A percentile compares a stretch with the other conserved stretches of the same genome.
Conservation (phyloP, 208 protist species). For the Angomonas ambiguus region DNA sequence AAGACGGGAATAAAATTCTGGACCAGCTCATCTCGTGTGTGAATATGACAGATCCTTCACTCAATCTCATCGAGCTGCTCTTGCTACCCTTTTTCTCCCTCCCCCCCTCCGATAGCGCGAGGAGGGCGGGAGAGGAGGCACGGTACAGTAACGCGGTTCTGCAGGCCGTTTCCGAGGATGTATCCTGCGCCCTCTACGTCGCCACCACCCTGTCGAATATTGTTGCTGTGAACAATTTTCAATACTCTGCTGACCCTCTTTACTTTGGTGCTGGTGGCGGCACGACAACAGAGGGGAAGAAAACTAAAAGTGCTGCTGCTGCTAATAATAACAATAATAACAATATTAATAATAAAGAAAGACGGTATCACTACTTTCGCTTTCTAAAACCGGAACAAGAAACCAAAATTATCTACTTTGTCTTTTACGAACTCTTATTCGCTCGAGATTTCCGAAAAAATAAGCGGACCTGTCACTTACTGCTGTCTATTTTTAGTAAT, state of each 20-base stretch:
- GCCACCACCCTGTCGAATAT: not conserved
- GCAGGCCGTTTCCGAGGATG: not conserved
- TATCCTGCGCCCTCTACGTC: not conserved
- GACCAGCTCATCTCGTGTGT: not conserved
- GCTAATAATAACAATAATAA: not conserved
- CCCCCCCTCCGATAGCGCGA: not conserved
- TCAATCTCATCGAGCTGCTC: not conserved
- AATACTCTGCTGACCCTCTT: not conserved
- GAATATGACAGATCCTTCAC: not conserved
- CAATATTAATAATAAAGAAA: not conserved
- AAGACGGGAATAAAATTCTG: not conserved
- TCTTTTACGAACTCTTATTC: not conserved
- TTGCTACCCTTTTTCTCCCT: not conserved
- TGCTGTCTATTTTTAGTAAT: not conserved
- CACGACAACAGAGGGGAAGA: not conserved
- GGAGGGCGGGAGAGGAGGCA: not conserved
- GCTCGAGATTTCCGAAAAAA: not conserved
- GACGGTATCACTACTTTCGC: not conserved
- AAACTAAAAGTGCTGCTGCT: too few species aligned
- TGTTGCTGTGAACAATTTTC: slow-evolving; percentile 1
- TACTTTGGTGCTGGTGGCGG: not conserved
- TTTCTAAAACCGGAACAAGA: not conserved
- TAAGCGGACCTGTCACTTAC: not conserved
- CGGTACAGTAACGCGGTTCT: not conserved
- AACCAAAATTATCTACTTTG: slow-evolving; percentile 1